Evolutionary conservation across 345 rosid species (phyloP), one percentile per base, ranked within the genome.

Genomic region (Citrus trifoliata): DNA sequence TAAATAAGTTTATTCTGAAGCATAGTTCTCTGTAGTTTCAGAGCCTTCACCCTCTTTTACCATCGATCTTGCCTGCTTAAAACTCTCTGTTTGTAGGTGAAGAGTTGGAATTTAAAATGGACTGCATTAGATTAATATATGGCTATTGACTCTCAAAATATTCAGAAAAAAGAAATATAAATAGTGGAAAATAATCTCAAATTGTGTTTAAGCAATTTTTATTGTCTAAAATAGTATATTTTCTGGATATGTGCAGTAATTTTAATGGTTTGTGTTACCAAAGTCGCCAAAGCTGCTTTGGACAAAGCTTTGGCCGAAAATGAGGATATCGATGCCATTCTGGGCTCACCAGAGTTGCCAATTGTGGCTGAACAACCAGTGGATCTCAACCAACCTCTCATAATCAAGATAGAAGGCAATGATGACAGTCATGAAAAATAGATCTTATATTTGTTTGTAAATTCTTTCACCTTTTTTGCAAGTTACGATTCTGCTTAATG

Each of bases 241-340:
- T 59, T 32, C 78, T 55, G 10, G 74, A 63, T 75, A 18, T 76
- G 35, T 85, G 91, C 95, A 96, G 99, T 85, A 86, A 69, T 93
- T 67, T 80, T 96, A 78, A 92, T 96, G 85, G 80, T 87, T 24
- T 88, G 90, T 51, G 95, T 96, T 40, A 93, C 95, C 0, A 92
- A 85, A 81, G 95, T 94, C 2, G 99, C 99, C 10, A 89, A 88
- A 83, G 76, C 91, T 18, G 97, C 99, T 30, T 79, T 96, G 82
- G 93, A 87, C 18, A 94, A 94, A 86, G 98, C 99, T 62, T 83
- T 96, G 89, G 98, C 93, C 0, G 99, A 96, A 87, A 89, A 91
- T 48, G 98, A 89, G 69, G 91, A 85, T 35, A 48, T 90, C 6
- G 94, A 83, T 62, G 85, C 76, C 14, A 77, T 86, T 40, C 48